phyloP scores from a whole-genome alignment of 257 asterid species.

The Verbena officinalis region DNA sequence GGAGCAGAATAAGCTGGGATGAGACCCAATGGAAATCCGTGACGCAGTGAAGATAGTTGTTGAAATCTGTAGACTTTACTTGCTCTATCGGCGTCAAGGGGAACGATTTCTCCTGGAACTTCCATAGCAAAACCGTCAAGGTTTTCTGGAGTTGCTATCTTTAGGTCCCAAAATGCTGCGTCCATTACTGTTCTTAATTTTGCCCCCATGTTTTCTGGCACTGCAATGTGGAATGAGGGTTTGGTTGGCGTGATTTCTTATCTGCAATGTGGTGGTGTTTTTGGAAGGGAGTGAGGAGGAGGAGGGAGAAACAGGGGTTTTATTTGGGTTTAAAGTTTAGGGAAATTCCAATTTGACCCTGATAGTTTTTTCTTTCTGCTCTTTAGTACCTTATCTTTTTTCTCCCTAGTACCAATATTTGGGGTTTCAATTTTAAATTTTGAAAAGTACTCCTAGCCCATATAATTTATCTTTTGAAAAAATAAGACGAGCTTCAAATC shows the following conservation, averaged over 20 bases:
- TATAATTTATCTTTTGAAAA: too few species aligned
- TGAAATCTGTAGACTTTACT: slow-evolving; percentile 61
- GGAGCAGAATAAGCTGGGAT: slow-evolving; percentile 72
- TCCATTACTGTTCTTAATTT: slow-evolving; percentile 81
- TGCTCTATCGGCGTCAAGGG: slow-evolving; percentile 66
- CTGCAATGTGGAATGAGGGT: slow-evolving; percentile 3
- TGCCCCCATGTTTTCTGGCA: slow-evolving; percentile 70
- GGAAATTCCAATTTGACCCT: slow-evolving; percentile 20
- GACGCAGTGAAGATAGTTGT: slow-evolving; percentile 59
- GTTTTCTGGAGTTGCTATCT: slow-evolving; percentile 58
- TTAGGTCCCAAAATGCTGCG: slow-evolving; percentile 83
- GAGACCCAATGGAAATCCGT: slow-evolving; percentile 79
- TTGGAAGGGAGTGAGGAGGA: slow-evolving; percentile 15
- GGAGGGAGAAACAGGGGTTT: not conserved
- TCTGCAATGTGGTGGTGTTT: slow-evolving; percentile 21
- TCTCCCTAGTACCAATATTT: too few species aligned
- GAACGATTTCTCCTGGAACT: slow-evolving; percentile 82
- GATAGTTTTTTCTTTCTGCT: not conserved
- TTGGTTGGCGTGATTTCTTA: slow-evolving; percentile 28
- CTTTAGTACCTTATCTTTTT: too few species aligned
- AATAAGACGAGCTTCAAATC: too few species aligned
- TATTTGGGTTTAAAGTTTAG: slow-evolving; percentile 9
- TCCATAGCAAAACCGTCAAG: slow-evolving; percentile 71
- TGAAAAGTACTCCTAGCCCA: too few species aligned
- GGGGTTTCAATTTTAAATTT: too few species aligned